Evolutionary conservation across 768 basidiomycete genomes (phyloP).

Genomic region (Chalciporus chontae): DNA sequence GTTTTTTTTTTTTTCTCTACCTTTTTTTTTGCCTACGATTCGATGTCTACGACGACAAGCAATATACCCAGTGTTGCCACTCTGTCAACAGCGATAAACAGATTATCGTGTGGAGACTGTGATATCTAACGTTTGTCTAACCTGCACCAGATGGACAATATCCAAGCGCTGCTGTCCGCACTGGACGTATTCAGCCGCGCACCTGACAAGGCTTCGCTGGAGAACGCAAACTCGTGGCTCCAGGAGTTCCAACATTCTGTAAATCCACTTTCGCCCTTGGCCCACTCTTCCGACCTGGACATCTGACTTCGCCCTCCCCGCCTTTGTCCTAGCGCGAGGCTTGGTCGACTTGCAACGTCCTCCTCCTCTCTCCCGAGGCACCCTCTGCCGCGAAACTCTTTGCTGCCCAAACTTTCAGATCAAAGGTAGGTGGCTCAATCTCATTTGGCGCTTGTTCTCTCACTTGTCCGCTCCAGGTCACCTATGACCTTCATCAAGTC

Average conservation of each 20-base stretch:
- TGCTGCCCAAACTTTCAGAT: constrained; percentile 93
- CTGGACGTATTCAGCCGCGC: constrained; percentile 76
- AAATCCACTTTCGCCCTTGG: constrained; percentile 77
- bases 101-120: constrained; percentile 16
- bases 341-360: constrained; percentile 92
- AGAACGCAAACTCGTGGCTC: constrained; percentile 90
- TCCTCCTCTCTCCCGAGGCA: constrained; percentile 77
- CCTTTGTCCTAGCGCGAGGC: constrained; percentile 84
- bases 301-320: constrained; percentile 64
- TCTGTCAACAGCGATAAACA: constrained; percentile 31
- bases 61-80: constrained; percentile 37
- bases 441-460: constrained; percentile 21
- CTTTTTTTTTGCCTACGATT: constrained; percentile 14
- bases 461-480: constrained; percentile 60
- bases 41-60: constrained; percentile 12
- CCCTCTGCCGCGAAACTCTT: constrained; percentile 84
- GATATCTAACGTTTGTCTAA: constrained; percentile 3
- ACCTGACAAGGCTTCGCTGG: constrained; percentile 80
- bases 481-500: constrained; percentile 91
- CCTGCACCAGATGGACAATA: constrained; percentile 52
- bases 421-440: constrained; percentile 62
- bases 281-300: constrained; percentile 47
- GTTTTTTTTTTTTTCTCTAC: constrained; percentile 6
- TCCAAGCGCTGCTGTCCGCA: constrained; percentile 71
- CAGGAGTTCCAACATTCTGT: constrained; percentile 99